Evolutionary conservation across 2,329 filamentous ascomycete species (phyloP), one percentile per base, ranked within the genome.

Genomic region (Alternaria novae-zelandiae): DNA sequence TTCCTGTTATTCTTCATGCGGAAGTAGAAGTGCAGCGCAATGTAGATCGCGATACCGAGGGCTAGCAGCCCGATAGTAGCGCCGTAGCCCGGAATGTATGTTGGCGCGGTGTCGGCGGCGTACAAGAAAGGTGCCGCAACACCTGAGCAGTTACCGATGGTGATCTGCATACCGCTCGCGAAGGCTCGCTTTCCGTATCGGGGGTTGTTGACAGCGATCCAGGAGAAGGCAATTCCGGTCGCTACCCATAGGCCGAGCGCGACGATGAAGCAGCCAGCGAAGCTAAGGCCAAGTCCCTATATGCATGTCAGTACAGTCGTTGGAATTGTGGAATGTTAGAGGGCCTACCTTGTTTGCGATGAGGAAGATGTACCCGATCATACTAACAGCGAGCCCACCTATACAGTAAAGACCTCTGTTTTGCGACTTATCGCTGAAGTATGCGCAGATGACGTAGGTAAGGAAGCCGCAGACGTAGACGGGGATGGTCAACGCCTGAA

Each of bases 361-460:
- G 9, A 73, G 63, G 53, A 87, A 80, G 15, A 82, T 80, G 68
- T 86, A 88, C 0, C 85, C 86, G 1, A 83, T 70, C 23, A 83
- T 78, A 17, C 82, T 83, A 4, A 86, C 68, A 21, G 68, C 26
- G 10, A 70, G 67, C 4, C 72, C 69, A 3, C 63, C 62, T 13
- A 74, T 62, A 41, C 75, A 70, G 63, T 74, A 78, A 13, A 76
- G 61, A 12, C 71, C 75, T 32, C 74, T 64, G 13, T 70, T 69
- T 13, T 76, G 70, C 6, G 69, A 71, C 47, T 69, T 69, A 41
- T 78, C 75, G 56, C 68, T 70, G 17, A 67, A 59, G 43, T 63
- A 78, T 10, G 76, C 75, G 26, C 62, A 58, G 11, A 57, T 45
- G 12, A 78, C 69, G 45, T 75, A 74, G 15, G 73, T 63, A 5